Base-by-base conservation (phyloP, 192 early-diverging fungal species). In the Coemansia sp. region DNA sequence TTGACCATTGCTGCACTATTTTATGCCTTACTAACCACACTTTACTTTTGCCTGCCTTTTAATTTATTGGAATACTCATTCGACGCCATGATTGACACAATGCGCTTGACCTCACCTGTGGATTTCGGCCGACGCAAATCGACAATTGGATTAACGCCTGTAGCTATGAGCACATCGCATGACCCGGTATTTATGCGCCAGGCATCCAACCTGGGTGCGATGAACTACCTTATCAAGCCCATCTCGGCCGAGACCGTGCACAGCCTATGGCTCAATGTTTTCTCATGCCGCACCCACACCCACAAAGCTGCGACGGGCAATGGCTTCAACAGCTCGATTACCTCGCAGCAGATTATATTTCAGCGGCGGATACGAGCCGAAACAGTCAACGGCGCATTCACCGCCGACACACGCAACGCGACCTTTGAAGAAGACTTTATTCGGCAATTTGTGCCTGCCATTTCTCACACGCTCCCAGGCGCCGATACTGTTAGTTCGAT, bases 151-250 rank as follows among this genome's bases (percentile, higher is more conserved):
- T 37, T 57, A 38, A 14, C 51, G 37, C 6, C 69, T 35, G 73
- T 83, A 73, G 82, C 76, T 35, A 83, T 83, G 82, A 77, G 75
- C 66, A 64, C 75, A 24, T 75, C 72, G 23, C 69, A 69, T 38
- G 75, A 83, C 50, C 70, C 82, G 3, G 64, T 45, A 14, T 72
- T 83, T 62, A 83, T 83, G 82, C 72, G 82, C 38, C 76, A 78
- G 52, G 73, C 67, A 1, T 66, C 75, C n/a, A 57, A 66, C 60
- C 27, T 76, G 17, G 82, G 82, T n/a, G 82, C 82, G 22, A 72
- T 79, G 73, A 75, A 70, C 52, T 83, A 83, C 22, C 73, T 83
- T 35, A 64, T 83, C 38, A 83, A 83, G 66, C 82, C 82, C n/a
- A 79, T 83, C 35, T 83, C 82, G 1, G 76, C 73, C 2, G 70